phyloP scores from a whole-genome alignment of 352 stramenopile species.

The Phytophthora foliorum region DNA sequence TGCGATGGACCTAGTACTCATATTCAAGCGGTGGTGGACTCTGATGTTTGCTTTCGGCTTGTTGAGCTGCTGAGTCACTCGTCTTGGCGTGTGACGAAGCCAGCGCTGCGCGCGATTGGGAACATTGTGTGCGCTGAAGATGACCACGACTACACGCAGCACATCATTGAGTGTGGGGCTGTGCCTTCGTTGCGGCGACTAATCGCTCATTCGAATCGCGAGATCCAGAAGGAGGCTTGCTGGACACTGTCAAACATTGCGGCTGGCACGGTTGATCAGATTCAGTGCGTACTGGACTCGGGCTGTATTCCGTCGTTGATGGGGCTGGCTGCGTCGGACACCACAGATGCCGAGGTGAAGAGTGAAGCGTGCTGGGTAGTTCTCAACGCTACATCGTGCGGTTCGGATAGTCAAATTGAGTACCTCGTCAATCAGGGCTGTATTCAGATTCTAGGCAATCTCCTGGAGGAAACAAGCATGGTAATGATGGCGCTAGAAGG shows the following conservation, averaged over 20 bases:
- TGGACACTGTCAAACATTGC: conserved; percentile 98
- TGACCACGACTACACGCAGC: conserved; percentile 92
- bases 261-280: conserved; percentile 97
- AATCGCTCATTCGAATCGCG: conserved; percentile 96
- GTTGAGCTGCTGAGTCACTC: conserved; percentile 94
- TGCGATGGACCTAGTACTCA: conserved; percentile 97
- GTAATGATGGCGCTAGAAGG: conserved; percentile 99
- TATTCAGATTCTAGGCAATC: conserved; percentile 90
- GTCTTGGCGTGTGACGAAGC: conserved; percentile 97
- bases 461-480: conserved; percentile 97
- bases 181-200: conserved; percentile 95
- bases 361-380: conserved; percentile 99
- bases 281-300: conserved; percentile 98
- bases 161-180: conserved; percentile 97
- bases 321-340: conserved; percentile 92
- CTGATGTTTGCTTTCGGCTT: conserved; percentile 90
- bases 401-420: conserved; percentile 96
- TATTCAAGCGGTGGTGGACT: conserved; percentile 96
- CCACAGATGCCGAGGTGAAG: conserved; percentile 96
- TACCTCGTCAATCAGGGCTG: conserved; percentile 90
- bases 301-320: conserved; percentile 96
- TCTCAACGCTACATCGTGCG: conserved; percentile 98
- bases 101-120: conserved; percentile 97
- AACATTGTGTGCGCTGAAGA: conserved; percentile 99
- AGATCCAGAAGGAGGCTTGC: conserved; percentile 99